Evolutionary conservation across 78 protist species (phyloP).

Genomic region (Dictyostelium intermedium): DNA sequence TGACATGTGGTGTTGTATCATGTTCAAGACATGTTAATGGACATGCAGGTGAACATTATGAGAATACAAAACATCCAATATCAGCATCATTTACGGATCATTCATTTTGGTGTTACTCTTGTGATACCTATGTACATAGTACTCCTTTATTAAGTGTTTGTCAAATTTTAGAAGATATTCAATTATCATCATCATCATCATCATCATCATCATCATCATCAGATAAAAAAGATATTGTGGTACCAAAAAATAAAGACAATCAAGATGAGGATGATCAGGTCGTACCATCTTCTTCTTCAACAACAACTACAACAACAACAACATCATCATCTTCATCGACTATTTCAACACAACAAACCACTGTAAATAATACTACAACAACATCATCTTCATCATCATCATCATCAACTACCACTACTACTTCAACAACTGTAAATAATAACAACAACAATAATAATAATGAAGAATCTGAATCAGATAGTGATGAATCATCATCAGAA

Average conservation of each 20-base stretch:
- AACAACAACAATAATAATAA: background rate
- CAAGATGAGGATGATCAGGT: background rate
- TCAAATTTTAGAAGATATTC: background rate
- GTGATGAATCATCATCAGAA: slow-evolving; percentile 6
- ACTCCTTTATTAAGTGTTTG: background rate
- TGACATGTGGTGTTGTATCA: slow-evolving; percentile 43
- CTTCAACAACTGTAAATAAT: background rate
- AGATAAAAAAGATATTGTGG: background rate
- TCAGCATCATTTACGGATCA: slow-evolving; percentile 63
- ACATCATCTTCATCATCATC: background rate
- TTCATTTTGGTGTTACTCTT: slow-evolving; percentile 61
- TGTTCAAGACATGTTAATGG: slow-evolving; percentile 55
- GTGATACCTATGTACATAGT: slow-evolving; percentile 39
- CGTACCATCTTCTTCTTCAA: background rate
- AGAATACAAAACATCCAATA: slow-evolving; percentile 23
- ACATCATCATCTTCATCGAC: background rate
- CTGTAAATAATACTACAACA: background rate
- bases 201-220: background rate
- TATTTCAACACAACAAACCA: background rate
- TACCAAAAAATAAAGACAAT: background rate
- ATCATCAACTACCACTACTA: background rate
- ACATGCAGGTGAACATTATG: slow-evolving; percentile 49
- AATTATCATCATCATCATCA: background rate
- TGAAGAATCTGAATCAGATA: background rate
- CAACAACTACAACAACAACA: background rate